Evolutionary conservation across 257 asterid species (phyloP).

Genomic region (Solanum sejunctum): DNA sequence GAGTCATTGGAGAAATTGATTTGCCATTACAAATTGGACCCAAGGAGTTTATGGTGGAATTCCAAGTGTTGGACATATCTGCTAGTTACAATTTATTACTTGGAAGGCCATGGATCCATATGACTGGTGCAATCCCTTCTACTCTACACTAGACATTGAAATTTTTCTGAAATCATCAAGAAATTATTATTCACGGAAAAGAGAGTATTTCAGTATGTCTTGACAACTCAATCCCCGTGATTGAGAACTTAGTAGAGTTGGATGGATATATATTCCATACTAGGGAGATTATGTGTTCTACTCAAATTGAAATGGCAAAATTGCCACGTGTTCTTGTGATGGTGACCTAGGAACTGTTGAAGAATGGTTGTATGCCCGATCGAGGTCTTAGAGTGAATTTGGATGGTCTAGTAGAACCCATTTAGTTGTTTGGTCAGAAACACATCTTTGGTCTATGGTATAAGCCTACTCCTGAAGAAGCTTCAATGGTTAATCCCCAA

Average conservation of each 20-base stretch:
- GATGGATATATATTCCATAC: background rate
- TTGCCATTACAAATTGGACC: no score
- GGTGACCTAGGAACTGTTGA: background rate
- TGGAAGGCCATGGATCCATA: no score
- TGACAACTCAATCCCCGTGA: background rate
- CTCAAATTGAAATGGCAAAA: background rate
- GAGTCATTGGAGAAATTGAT: no score
- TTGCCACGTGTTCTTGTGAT: background rate
- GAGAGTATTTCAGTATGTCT: background rate
- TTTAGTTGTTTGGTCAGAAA: fast-evolving
- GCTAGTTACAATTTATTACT: no score
- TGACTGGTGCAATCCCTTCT: no score
- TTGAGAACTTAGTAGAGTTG: background rate
- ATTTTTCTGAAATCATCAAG: no score
- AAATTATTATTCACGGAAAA: no score
- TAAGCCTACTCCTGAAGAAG: background rate
- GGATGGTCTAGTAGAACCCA: background rate
- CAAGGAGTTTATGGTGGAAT: no score
- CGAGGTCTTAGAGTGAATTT: background rate
- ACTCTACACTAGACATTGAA: no score
- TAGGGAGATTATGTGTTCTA: background rate
- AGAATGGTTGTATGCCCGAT: background rate
- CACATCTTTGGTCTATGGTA: background rate
- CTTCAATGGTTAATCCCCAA: background rate
- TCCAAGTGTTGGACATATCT: no score